Percentiles rank a stretch among this genome's conserved stretches.
Evolutionary conservation across 176 grass and related monocot species (phyloP).

Genomic region (Oryza meyeriana): DNA sequence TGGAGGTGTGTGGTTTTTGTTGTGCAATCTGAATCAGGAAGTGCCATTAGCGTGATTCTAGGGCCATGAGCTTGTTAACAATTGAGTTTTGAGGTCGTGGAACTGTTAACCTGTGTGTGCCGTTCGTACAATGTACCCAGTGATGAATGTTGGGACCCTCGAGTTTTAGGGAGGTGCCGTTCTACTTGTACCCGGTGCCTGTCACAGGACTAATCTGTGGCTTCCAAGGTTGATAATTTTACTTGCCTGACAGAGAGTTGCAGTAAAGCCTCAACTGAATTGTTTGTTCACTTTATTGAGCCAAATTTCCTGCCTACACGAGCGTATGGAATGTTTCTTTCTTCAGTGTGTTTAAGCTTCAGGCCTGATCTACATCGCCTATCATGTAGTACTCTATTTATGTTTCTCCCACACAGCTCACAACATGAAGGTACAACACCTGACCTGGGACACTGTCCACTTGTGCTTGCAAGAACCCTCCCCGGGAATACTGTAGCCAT

Average conservation of each 20-base stretch:
- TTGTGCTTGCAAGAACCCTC: background rate
- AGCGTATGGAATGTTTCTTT: background rate
- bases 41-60: conserved; percentile 15
- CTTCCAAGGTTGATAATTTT: conserved; percentile 36
- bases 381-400: background rate
- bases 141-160: conserved; percentile 53
- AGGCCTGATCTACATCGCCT: background rate
- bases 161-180: conserved; percentile 57
- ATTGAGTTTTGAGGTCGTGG: conserved; percentile 21
- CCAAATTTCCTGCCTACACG: background rate
- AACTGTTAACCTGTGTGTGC: conserved; percentile 26
- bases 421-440: background rate
- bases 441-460: background rate
- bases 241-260: conserved; percentile 28
- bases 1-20: conserved; percentile 29
- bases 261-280: conserved; percentile 7
- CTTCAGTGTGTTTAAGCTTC: background rate
- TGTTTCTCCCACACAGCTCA: background rate
- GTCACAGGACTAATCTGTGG: conserved; percentile 43
- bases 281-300: conserved; percentile 33
- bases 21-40: conserved; percentile 22
- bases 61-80: conserved; percentile 18
- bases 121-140: conserved; percentile 25
- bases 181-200: conserved; percentile 39
- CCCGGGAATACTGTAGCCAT: background rate